phyloP scores from a whole-genome alignment of 768 basidiomycete genomes.

The Amanita fuliginea region DNA sequence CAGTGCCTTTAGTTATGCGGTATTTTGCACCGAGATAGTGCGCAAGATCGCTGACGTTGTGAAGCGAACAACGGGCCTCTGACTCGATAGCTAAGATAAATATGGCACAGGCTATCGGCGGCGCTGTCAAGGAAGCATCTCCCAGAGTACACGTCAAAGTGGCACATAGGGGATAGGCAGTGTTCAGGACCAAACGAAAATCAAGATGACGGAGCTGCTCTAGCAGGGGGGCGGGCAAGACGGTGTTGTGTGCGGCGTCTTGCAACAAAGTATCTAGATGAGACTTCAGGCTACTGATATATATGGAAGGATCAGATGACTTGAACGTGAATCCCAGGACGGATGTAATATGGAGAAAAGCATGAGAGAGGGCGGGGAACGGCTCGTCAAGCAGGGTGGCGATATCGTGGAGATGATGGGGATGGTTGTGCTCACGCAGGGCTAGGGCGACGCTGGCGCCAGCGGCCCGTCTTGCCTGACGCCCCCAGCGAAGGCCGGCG shows the following conservation, averaged over 20 bases:
- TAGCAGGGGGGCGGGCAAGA: constrained; percentile 22
- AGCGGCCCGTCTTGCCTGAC: constrained; percentile 55
- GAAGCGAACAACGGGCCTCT: constrained; percentile 40
- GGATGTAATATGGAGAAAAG: constrained; percentile 40
- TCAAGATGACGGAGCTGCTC: constrained; percentile 29
- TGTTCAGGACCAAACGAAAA: constrained; percentile 30
- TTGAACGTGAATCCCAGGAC: constrained; percentile 43
- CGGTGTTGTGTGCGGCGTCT: constrained; percentile 17
- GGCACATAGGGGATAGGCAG: constrained; percentile 34
- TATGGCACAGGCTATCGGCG: constrained; percentile 55
- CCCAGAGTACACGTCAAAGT: constrained; percentile 27
- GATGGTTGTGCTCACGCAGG: constrained; percentile 57
- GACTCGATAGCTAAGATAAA: constrained; percentile 65
- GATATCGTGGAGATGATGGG: constrained; percentile 59
- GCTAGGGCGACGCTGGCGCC: constrained; percentile 63
- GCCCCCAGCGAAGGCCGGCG: constrained; percentile 62
- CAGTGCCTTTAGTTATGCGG: constrained; percentile 37
- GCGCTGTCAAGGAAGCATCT: constrained; percentile 21
- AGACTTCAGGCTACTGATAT: constrained; percentile 46
- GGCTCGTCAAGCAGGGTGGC: constrained; percentile 54
- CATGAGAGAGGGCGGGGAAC: constrained; percentile 37
- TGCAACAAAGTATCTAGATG: constrained; percentile 33
- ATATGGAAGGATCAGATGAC: constrained; percentile 45
- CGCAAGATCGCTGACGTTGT: constrained; percentile 46
- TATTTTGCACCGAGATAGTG: constrained; percentile 41